A percentile compares a stretch with the other conserved stretches of the same genome.
phyloP scores from a whole-genome alignment of 176 grass and related monocot genomes.

The Tillandsia fasciculata region DNA sequence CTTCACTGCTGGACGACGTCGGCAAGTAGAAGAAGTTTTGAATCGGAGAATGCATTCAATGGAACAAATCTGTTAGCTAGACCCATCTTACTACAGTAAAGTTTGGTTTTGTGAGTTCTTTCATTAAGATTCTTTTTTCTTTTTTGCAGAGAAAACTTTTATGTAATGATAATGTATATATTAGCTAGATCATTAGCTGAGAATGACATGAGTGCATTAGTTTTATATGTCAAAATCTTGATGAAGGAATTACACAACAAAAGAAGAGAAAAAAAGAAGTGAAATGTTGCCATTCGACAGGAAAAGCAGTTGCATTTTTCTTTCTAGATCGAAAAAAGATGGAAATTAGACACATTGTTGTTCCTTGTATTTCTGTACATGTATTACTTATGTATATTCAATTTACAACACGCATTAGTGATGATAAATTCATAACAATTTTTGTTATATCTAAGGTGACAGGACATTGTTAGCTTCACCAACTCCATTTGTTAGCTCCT shows the following conservation, averaged over 20 bases:
- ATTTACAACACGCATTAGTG: no score
- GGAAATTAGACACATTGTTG: no score
- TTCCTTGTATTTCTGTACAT: no score
- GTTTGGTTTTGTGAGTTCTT: conserved; percentile 23
- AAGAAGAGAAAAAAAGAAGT: neutral
- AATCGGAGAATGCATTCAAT: neutral
- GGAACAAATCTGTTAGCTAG: conserved; percentile 15
- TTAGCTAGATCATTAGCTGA: conserved; percentile 2
- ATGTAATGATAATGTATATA: conserved; percentile 24
- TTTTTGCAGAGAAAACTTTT: conserved; percentile 3
- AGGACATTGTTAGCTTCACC: no score
- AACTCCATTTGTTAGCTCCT: no score
- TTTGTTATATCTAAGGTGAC: no score
- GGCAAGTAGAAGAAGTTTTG: conserved; percentile 25
- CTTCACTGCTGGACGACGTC: conserved; percentile 2
- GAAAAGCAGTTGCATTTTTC: neutral
- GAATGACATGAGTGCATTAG: neutral
- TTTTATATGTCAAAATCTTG: neutral
- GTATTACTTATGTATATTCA: no score
- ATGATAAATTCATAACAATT: no score
- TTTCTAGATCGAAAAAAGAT: no score
- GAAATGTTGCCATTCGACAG: neutral
- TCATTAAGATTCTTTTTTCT: conserved; percentile 14
- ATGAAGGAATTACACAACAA: neutral
- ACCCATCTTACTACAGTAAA: conserved; percentile 18